Conservation (phyloP, 352 stramenopile genomes). For the Phytophthora boehmeriae region DNA sequence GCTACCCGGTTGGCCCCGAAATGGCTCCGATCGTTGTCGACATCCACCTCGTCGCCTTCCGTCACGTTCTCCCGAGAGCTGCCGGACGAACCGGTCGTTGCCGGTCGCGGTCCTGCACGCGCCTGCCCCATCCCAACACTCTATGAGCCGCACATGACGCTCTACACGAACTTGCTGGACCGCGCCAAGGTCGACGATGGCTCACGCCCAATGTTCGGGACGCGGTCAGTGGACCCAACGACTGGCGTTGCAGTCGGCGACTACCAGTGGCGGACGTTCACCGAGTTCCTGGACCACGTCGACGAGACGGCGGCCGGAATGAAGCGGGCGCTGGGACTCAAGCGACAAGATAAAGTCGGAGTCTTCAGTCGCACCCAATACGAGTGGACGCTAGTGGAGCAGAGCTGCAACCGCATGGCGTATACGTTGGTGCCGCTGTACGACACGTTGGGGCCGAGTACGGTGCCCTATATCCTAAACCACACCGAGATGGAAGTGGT, state of each 20-base stretch:
- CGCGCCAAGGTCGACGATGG: slow-evolving; percentile 51
- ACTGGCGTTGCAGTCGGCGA: slow-evolving; percentile 38
- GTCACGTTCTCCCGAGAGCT: slow-evolving; percentile 17
- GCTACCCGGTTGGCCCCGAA: slow-evolving; percentile 1
- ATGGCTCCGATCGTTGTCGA: slow-evolving; percentile 10
- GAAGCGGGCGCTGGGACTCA: slow-evolving; percentile 34
- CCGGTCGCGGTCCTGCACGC: slow-evolving; percentile 27
- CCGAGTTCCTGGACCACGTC: slow-evolving; percentile 51
- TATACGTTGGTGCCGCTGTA: slow-evolving; percentile 79
- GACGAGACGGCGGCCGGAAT: slow-evolving; percentile 41
- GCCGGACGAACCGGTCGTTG: not conserved
- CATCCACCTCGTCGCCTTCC: slow-evolving; percentile 2
- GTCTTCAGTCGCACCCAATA: slow-evolving; percentile 64
- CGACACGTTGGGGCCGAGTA: slow-evolving; percentile 59
- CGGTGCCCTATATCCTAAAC: slow-evolving; percentile 67
- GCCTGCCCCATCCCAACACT: slow-evolving; percentile 23
- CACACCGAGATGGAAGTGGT: slow-evolving; percentile 65
- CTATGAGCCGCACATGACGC: slow-evolving; percentile 54
- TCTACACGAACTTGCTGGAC: slow-evolving; percentile 63
- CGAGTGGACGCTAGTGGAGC: slow-evolving; percentile 69
- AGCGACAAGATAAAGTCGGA: slow-evolving; percentile 51
- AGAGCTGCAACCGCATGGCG: slow-evolving; percentile 63
- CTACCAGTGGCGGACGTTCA: slow-evolving; percentile 63
- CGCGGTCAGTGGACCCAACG: slow-evolving; percentile 36
- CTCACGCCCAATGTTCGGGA: slow-evolving; percentile 54